Conservation (phyloP, 192 early-diverging fungal species). For the Diversispora eburnea region DNA sequence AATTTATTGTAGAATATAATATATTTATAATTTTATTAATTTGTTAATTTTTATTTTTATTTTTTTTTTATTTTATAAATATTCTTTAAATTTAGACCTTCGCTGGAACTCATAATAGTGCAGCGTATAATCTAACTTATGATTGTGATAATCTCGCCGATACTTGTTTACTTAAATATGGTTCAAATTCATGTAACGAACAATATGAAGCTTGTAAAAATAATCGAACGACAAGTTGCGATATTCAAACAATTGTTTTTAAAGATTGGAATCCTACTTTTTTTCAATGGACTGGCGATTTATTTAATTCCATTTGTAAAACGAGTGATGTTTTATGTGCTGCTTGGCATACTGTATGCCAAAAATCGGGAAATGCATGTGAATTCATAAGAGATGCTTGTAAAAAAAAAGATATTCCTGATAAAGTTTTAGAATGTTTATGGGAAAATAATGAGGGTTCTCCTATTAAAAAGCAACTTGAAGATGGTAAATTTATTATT, state of each 20-base stretch:
- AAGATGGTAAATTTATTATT: conserved; percentile 32
- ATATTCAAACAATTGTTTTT: conserved; percentile 32
- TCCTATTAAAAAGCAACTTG: conserved; percentile 33
- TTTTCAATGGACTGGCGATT: conserved; percentile 38
- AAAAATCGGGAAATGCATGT: conserved; percentile 33
- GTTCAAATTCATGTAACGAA: conserved; percentile 28
- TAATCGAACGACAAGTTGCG: conserved; percentile 32
- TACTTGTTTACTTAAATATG: conserved; percentile 30
- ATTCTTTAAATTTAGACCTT: conserved; percentile 32
- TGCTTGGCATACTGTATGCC: conserved; percentile 37
- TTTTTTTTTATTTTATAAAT: conserved; percentile 2
- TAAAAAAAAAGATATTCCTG: conserved; percentile 22
- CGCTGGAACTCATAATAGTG: conserved; percentile 42
- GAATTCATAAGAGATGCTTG: conserved; percentile 34
- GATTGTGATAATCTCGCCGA: conserved; percentile 31
- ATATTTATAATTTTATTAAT: too few relatives aligned
- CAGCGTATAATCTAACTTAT: conserved; percentile 34
- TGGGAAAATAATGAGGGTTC: conserved; percentile 42
- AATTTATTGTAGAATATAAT: too few relatives aligned
- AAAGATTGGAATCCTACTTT: too few relatives aligned
- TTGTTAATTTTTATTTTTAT: too few relatives aligned
- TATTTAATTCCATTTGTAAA: conserved; percentile 36
- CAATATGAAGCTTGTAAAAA: conserved; percentile 33
- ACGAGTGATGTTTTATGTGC: conserved; percentile 35
- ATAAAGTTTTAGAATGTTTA: conserved; percentile 33